Evolutionary conservation across 176 grass and related monocot species (phyloP), one percentile per base, ranked within the genome.

Genomic region (Raddia distichophylla): DNA sequence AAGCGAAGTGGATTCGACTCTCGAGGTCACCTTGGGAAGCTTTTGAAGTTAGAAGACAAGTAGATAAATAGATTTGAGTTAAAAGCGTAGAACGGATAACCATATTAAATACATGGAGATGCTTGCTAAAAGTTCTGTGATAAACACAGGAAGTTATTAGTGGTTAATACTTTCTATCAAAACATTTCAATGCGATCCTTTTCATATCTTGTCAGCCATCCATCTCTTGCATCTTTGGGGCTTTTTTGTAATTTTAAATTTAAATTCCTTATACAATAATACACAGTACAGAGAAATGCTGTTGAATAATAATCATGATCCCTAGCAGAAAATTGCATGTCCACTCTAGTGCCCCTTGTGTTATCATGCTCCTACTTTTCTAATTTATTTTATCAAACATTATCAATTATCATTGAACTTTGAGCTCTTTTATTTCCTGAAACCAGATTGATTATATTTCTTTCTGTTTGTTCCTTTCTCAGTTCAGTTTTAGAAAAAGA

Each of bases 201-300:
- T 55, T 64, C 57, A 65, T 61, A 81, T 77, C 42, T 80, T 50
- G 14, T 80, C n/a, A 64, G 63, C 48, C 47, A 49, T 79, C 51
- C 46, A 73, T 11, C 2, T 55, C 22, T 44, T 60, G 62, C 44
- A 48, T 76, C 10, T 18, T 75, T 6, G 32, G 50, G 53, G 18
- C 67, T 14, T 63, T 3, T 32, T 2, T 76, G 15, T 73, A 74
- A 11, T 60, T 58, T 65, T 45, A 64, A 15, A 2, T 60, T 5
- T 13, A 49, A 5, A 47, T 57, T 46, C 66, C 5, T 27, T 61
- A 60, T 64, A n/a, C 9, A 20, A 65, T 49, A 66, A 66, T n/a
- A 17, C 42, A 46, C 43, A 8, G 19, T 51, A 42, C 54, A 13
- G 12, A 49, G 10, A 79, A 79, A 3, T 71, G 54, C 4, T 79